Conservation (phyloP, 768 basidiomycete genomes). For the Auricularia heimuer region DNA sequence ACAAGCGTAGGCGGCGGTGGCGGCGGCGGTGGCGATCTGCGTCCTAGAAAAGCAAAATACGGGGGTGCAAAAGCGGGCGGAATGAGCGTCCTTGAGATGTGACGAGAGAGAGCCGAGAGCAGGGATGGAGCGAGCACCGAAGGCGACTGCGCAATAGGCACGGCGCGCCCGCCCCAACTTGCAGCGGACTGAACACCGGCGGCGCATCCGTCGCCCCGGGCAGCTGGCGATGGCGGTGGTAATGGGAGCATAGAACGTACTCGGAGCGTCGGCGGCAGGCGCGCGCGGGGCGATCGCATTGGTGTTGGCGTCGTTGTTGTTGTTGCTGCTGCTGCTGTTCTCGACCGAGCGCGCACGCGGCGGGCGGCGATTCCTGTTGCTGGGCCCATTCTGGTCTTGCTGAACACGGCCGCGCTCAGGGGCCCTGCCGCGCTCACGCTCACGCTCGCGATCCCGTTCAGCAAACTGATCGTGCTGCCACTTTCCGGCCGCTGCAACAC, state of each 20-base stretch:
- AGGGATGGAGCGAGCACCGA: not conserved
- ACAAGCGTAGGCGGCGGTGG: not conserved
- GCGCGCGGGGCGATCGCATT: no score
- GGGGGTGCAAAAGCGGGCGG: not conserved
- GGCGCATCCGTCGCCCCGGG: not conserved
- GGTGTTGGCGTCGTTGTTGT: not conserved
- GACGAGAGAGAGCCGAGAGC: not conserved
- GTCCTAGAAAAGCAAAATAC: not conserved
- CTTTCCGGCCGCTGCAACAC: no score
- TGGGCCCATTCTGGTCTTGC: no score
- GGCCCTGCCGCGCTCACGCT: not conserved
- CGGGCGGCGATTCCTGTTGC: not conserved
- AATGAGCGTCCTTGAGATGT: not conserved
- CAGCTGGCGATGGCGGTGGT: not conserved
- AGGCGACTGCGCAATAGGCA: no score
- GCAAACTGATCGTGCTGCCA: no score
- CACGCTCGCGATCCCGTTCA: not conserved
- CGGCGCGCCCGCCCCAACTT: not conserved
- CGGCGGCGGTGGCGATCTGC: not conserved
- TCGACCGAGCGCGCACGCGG: not conserved
- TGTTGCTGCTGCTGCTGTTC: not conserved
- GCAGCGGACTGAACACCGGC: not conserved
- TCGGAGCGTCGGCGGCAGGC: not conserved
- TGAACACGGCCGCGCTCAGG: not conserved
- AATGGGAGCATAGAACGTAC: not conserved